phyloP scores from a whole-genome alignment of 2,329 filamentous ascomycete species.

The Teratosphaeria pseudoeucalypti region DNA sequence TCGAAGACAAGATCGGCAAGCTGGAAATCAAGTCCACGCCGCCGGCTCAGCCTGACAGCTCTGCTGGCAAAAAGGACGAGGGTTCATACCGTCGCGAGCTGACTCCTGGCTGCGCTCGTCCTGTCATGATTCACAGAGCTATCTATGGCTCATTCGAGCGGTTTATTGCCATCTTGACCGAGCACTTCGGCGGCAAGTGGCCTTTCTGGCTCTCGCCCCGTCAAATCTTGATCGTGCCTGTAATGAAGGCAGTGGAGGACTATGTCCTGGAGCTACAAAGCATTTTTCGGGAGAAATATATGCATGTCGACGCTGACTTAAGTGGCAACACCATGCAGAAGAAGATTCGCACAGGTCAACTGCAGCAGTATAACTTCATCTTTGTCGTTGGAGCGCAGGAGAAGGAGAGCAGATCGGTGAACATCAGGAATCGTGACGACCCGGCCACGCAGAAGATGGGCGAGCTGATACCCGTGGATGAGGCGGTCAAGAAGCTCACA shows the following conservation, averaged over 20 bases:
- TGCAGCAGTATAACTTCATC: constrained; percentile 76
- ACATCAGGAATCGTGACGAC: constrained; percentile 55
- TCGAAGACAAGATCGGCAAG: constrained; percentile 14
- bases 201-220: constrained; percentile 82
- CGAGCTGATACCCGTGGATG: constrained; percentile 50
- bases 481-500: constrained; percentile 45
- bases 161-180: constrained; percentile 64
- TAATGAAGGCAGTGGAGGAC: constrained; percentile 59
- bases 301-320: constrained; percentile 63
- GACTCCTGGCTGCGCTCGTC: constrained; percentile 61
- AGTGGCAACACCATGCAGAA: constrained; percentile 75
- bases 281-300: constrained; percentile 52
- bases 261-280: constrained; percentile 66
- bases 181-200: constrained; percentile 83
- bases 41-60: constrained; percentile 17
- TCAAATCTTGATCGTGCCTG: constrained; percentile 68
- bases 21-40: constrained; percentile 25
- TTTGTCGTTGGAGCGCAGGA: constrained; percentile 59
- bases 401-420: constrained; percentile 48
- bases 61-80: constrained; percentile 20
- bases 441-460: constrained; percentile 52
- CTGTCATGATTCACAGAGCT: constrained; percentile 79
- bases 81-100: constrained; percentile 38
- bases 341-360: constrained; percentile 75
- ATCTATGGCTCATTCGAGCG: constrained; percentile 63